Evolutionary conservation across 805 yeast genomes (phyloP).

Genomic region (Candida glaebosa): DNA sequence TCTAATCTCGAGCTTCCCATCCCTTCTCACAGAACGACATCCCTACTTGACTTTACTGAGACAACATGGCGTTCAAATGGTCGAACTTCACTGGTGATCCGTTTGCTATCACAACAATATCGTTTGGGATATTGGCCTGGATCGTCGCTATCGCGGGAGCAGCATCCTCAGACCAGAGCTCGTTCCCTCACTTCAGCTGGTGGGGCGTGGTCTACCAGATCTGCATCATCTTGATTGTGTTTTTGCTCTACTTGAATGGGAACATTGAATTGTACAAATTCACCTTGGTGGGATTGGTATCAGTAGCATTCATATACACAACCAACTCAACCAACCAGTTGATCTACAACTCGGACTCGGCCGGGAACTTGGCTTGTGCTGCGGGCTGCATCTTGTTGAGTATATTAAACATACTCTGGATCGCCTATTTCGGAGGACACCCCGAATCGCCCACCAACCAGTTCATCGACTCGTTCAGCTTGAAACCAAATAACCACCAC

Average conservation of each 20-base stretch:
- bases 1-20: no score
- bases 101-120: slow-evolving; percentile 77
- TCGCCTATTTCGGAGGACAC: slow-evolving; percentile 86
- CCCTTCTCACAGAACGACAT: background rate
- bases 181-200: slow-evolving; percentile 87
- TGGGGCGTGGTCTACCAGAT: slow-evolving; percentile 91
- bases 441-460: slow-evolving; percentile 83
- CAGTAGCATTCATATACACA: slow-evolving; percentile 78
- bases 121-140: slow-evolving; percentile 79
- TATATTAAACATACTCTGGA: slow-evolving; percentile 80
- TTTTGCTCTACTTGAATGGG: slow-evolving; percentile 54
- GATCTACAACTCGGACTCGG: slow-evolving; percentile 57
- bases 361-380: slow-evolving; percentile 79
- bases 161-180: slow-evolving; percentile 33
- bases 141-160: slow-evolving; percentile 86
- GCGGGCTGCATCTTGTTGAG: slow-evolving; percentile 87
- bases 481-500: slow-evolving; percentile 42
- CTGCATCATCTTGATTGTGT: slow-evolving; percentile 49
- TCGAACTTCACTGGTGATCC: slow-evolving; percentile 75
- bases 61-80: slow-evolving; percentile 30
- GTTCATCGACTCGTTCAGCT: slow-evolving; percentile 78
- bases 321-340: slow-evolving; percentile 80
- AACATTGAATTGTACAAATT: slow-evolving; percentile 66
- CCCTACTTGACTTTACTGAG: background rate
- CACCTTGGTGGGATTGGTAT: slow-evolving; percentile 52